These are phyloP conservation scores for Coemansia sp. DNA, from an alignment of 192 early-diverging fungal species.

Conservation along the genomic window DNA sequence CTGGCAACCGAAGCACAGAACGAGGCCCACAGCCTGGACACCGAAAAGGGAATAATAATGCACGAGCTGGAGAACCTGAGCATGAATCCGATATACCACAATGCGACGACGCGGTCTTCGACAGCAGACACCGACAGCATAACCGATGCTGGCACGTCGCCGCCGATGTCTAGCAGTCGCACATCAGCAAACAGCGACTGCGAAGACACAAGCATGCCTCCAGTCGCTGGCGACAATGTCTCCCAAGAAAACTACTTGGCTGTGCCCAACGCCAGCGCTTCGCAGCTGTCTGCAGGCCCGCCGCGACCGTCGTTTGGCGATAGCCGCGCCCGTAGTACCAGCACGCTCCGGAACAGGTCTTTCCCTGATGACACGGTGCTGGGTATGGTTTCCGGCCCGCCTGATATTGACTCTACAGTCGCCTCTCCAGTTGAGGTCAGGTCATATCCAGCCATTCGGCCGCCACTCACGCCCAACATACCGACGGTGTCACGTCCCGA, in stretches of 20 bases:
- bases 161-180: conserved; percentile 1
- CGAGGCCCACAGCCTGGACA: conserved; percentile 43
- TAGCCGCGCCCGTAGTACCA: conserved; percentile 19
- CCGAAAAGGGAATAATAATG: conserved; percentile 26
- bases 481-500: neutral
- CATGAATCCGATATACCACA: conserved; percentile 44
- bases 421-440: neutral
- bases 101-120: conserved; percentile 18
- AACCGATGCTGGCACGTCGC: conserved; percentile 7
- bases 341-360: conserved; percentile 28
- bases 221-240: neutral
- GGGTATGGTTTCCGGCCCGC: neutral
- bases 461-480: conserved; percentile 7
- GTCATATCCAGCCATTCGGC: neutral
- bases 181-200: conserved; percentile 11
- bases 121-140: conserved; percentile 17
- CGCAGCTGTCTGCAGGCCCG: neutral
- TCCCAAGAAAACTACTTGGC: too few relatives aligned
- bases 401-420: too few relatives aligned
- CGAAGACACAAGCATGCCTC: neutral
- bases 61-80: conserved; percentile 32
- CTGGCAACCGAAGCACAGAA: conserved; percentile 16
- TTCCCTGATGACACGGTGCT: conserved; percentile 16
- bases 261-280: neutral
- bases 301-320: neutral